Evolutionary conservation across 1,284 basidiomycete genomes (phyloP).

Genomic region (Lignosus rhinocerotis): DNA sequence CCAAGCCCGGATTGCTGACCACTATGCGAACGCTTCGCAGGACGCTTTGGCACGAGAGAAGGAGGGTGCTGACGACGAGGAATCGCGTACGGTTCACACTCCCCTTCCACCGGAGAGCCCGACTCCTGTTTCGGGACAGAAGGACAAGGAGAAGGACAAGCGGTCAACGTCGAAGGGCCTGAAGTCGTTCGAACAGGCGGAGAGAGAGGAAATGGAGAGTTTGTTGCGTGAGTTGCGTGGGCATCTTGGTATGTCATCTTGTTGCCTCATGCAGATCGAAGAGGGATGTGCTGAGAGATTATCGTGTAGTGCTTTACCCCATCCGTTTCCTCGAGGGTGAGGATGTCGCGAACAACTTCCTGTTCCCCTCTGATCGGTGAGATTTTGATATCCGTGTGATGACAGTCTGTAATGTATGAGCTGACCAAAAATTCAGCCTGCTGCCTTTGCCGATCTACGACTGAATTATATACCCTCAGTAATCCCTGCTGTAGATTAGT

Average conservation of each 20-base stretch:
- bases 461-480: conserved; percentile 11
- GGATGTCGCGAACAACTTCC: conserved; percentile 84
- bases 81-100: conserved; percentile 9
- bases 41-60: conserved; percentile 23
- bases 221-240: conserved; percentile 76
- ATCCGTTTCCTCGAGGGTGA: conserved; percentile 86
- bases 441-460: conserved; percentile 25
- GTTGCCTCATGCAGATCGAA: neutral
- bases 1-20: conserved; percentile 20
- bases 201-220: conserved; percentile 87
- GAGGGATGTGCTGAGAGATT: neutral
- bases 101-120: conserved; percentile 21
- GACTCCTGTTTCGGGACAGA: neutral
- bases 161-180: conserved; percentile 48
- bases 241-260: conserved; percentile 66
- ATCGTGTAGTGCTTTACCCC: conserved; percentile 71
- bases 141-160: conserved; percentile 38
- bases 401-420: neutral
- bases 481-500: neutral
- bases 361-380: conserved; percentile 86
- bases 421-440: conserved; percentile 4
- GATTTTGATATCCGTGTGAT: conserved; percentile 13
- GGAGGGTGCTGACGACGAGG: conserved; percentile 23
- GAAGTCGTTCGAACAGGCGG: conserved; percentile 79
- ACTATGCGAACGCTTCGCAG: conserved; percentile 21